Percentiles rank a stretch among this genome's conserved stretches.
Evolutionary conservation across 345 rosid genomes (phyloP).

Genomic region (Gossypium bickii): DNA sequence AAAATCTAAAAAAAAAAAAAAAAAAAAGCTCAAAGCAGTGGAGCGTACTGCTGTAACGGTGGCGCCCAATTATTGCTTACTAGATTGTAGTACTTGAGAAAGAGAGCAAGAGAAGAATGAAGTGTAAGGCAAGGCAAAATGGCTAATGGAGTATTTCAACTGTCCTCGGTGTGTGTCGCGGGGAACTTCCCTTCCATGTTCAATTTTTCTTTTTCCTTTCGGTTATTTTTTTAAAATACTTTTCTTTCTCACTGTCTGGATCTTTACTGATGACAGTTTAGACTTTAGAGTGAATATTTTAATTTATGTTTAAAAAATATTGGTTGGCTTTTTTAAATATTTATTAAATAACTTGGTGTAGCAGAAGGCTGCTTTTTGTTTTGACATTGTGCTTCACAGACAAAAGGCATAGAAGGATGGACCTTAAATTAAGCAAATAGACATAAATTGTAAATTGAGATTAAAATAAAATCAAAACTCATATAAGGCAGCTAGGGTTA

Average conservation of each 20-base stretch:
- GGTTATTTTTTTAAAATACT: not conserved
- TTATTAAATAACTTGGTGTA: not conserved
- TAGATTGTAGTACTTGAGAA: not conserved
- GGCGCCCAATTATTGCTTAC: conserved; percentile 18
- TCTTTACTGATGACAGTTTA: not conserved
- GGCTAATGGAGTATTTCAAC: not conserved
- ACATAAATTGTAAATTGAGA: not conserved
- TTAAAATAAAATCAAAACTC: not conserved
- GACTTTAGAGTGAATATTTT: not conserved
- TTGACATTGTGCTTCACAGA: conserved; percentile 13
- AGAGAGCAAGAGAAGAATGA: not conserved
- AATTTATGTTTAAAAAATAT: no score
- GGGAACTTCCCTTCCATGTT: not conserved
- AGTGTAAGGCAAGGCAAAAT: not conserved
- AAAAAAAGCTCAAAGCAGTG: not conserved
- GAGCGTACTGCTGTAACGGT: not conserved
- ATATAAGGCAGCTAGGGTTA: no score
- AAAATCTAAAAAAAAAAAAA: not conserved
- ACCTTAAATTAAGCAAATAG: not conserved
- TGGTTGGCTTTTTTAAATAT: no score
- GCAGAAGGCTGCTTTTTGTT: conserved; percentile 31
- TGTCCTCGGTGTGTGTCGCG: not conserved
- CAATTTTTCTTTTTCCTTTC: not conserved
- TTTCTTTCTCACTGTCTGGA: not conserved
- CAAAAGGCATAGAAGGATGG: not conserved